These are phyloP conservation scores for Scheffersomyces illinoinensis DNA, from an alignment of 1,139 yeast genomes.

Conservation along the genomic window DNA sequence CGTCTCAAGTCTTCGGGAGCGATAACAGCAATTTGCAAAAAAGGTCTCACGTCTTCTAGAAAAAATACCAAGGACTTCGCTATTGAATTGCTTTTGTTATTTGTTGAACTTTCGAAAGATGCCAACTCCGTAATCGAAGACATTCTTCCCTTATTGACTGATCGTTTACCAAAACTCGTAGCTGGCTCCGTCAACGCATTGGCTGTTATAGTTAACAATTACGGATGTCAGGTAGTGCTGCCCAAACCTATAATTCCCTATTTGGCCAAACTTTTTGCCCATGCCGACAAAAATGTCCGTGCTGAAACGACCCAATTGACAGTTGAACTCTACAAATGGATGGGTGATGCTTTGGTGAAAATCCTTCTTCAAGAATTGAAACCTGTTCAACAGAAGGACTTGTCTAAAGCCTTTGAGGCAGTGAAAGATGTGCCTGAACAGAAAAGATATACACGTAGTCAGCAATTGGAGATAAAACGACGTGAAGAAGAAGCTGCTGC, in stretches of 20 bases:
- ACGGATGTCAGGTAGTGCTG: slow-evolving; percentile 65
- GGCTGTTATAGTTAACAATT: slow-evolving; percentile 55
- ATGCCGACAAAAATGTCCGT: slow-evolving; percentile 86
- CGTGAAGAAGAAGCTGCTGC: slow-evolving; percentile 16
- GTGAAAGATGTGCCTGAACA: slow-evolving; percentile 48
- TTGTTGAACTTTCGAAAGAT: slow-evolving; percentile 61
- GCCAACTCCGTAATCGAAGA: slow-evolving; percentile 71
- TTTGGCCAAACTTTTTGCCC: slow-evolving; percentile 73
- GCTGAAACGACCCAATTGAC: slow-evolving; percentile 73
- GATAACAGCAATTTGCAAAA: slow-evolving; percentile 68
- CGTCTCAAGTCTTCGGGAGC: slow-evolving; percentile 42
- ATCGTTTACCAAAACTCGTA: slow-evolving; percentile 77
- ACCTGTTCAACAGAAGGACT: slow-evolving; percentile 90
- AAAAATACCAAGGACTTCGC: slow-evolving; percentile 72
- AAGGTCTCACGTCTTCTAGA: slow-evolving; percentile 75
- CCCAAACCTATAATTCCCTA: slow-evolving; percentile 61
- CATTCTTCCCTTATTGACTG: slow-evolving; percentile 59
- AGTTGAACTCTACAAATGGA: slow-evolving; percentile 73
- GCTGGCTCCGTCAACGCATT: slow-evolving; percentile 65
- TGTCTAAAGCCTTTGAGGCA: slow-evolving; percentile 65
- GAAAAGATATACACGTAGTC: slow-evolving; percentile 55
- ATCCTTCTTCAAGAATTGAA: slow-evolving; percentile 71
- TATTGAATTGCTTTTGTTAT: slow-evolving; percentile 57
- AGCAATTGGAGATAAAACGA: slow-evolving; percentile 30
- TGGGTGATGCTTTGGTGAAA: slow-evolving; percentile 64